Evolutionary conservation across 2,329 filamentous ascomycete species (phyloP), one percentile per base, ranked within the genome.

Genomic region (Coniella lustricola): DNA sequence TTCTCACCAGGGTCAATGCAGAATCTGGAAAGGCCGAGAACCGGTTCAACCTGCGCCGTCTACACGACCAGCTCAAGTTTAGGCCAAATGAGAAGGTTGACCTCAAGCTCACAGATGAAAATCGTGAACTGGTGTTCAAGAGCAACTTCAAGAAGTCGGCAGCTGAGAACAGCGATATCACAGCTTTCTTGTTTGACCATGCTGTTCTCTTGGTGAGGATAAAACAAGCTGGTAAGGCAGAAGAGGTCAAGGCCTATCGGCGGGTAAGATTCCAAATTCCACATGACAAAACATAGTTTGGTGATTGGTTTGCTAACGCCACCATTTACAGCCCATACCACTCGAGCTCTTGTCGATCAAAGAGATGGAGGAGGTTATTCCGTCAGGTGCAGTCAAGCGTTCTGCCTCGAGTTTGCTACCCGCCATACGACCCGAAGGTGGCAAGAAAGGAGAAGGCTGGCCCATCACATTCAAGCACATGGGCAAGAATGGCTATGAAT

Each of bases 11-110:
- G 55, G 93, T 98, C 62, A 98, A 98, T 61, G 79, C 87, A 13
- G 93, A 97, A 66, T 95, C 90, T 56, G 93, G 93, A 59, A 96
- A 95, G 70, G 90, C 93, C 1, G 93, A 98, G 67, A 98, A 98
- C 63, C 85, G 93, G 45, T 97, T 95, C 75, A 97, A 97, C 64
- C 72, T 98, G 49, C 85, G 91, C 65, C 87, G 90, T 57, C 77
- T 98, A 29, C 93, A 96, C 62, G 84, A 93, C 57, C 87, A 95
- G 59, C 79, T 98, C 55, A 89, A 91, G 54, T 98, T 95, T 75
- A 81, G 85, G 36, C 84, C 87, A 1, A 89, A 89, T 54, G 91
- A 96, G 61, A 87, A 85, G 61, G 90, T 97, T 41, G 93, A 98
- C 64, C 72, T 98, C 53, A 95, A 95, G 65, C 75, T 98, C 44